Conservation (phyloP, 257 asterid species). For the Rhazya stricta region DNA sequence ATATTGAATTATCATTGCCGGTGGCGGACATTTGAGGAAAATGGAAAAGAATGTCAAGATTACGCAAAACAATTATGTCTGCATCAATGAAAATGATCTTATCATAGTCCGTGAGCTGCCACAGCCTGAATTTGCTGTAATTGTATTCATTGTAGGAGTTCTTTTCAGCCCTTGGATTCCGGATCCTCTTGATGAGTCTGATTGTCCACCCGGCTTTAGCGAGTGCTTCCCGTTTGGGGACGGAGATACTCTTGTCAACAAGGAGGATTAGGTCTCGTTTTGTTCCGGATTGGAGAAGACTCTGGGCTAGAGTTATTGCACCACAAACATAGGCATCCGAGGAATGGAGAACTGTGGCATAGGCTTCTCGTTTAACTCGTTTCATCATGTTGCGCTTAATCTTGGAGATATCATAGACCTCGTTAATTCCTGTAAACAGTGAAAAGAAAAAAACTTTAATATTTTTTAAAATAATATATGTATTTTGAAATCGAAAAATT, state of each 20-base stretch:
- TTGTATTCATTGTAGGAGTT: slow-evolving; percentile 71
- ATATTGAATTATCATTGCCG: slow-evolving; percentile 67
- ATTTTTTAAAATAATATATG: no score
- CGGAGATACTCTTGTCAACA: slow-evolving; percentile 52
- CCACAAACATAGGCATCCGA: slow-evolving; percentile 75
- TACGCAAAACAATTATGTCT: slow-evolving; percentile 60
- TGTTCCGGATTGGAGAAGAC: slow-evolving; percentile 55
- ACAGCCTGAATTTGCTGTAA: slow-evolving; percentile 75
- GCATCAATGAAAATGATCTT: slow-evolving; percentile 79
- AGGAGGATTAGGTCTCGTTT: slow-evolving; percentile 68
- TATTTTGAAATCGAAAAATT: no score
- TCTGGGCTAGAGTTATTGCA: slow-evolving; percentile 70
- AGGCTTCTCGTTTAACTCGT: slow-evolving; percentile 45
- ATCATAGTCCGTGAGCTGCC: slow-evolving; percentile 78
- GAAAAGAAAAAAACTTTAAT: background rate
- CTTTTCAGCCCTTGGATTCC: slow-evolving; percentile 71
- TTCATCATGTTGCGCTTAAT: slow-evolving; percentile 23
- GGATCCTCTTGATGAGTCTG: slow-evolving; percentile 58
- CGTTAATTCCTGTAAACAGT: slow-evolving; percentile 28
- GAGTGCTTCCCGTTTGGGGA: slow-evolving; percentile 45
- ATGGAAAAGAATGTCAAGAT: slow-evolving; percentile 57
- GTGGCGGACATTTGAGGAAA: slow-evolving; percentile 85
- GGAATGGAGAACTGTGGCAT: slow-evolving; percentile 76
- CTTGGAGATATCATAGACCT: slow-evolving; percentile 47
- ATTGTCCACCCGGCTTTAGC: slow-evolving; percentile 72